Base-by-base conservation (phyloP, 1,284 basidiomycete species). In the Boletus subluridellus region DNA sequence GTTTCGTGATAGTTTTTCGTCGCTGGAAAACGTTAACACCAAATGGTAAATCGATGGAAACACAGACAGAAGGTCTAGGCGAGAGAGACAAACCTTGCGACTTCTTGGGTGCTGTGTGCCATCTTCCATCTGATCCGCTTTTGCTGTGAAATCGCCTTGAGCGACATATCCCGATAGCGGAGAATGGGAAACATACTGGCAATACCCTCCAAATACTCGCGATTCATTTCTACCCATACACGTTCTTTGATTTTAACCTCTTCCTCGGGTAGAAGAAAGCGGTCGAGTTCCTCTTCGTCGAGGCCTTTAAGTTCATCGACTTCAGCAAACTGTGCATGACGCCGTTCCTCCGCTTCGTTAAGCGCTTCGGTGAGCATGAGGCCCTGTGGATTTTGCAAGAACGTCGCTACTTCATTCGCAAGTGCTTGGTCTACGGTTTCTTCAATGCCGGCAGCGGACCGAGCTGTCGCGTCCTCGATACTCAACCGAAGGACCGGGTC, bases 181-280 rank as follows among this genome's bases (percentile, higher is more conserved):
- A 52, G 9, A 45, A 37, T 38, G 28, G 9, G 39, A 60, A 56
- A 79, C 85, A 73, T 69, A 92, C 92, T 86, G 60, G 92, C 93
- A 48, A 95, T 80, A 35, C 90, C 87, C 72, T 97, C 92, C 52
- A 99, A 77, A 77, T 97, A 99, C 55, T 97, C 94, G 64, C 85
- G 85, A 75, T 99, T 99, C 71, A 95, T 82, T 75, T 96, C 94
- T 61, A 98, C 92, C 97, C 97, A 99, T 21, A 99, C 86, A 30
- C 95, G 86, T 69, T 96, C 94, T 73, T 95, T 97, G 69, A 94
- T 83, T 70, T 83, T 85, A 7, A 93, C 89, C 74, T 98, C 96
- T 30, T 92, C 91, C 49, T 92, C 87, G 12, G 82, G 87, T 49
- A 98, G 76, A 59, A 97, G 80, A 77, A 92, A 94, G 30, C 77